Base-by-base conservation (phyloP, 345 rosid species). In the Boechera stricta region DNA sequence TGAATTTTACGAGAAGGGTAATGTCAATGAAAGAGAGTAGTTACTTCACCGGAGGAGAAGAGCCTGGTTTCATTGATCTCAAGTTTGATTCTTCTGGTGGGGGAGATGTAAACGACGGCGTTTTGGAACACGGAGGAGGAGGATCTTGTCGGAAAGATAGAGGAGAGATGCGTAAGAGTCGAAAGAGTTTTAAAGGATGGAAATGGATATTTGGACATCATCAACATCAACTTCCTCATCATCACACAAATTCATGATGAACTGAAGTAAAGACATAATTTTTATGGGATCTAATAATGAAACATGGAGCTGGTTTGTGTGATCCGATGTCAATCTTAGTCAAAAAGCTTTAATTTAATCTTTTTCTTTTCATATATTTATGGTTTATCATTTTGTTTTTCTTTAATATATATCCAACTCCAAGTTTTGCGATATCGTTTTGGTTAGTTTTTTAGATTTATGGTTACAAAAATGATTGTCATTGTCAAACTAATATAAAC, bases 181-280 rank as follows among this genome's bases (percentile, higher is more conserved):
- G 91, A 61, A 91, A 70, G 58, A 95, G 96, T 79, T 92, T 95
- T 84, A 92, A 84, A 79, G 96, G 99, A 5, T 92, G 98, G 98
- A 84, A 86, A 48, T 92, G 99, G 99, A 87, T 92, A 18, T 92
- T 95, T 85, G 81, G 88, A 81, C 88, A 87, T 60, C 88, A 42
- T 10, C 54, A 59, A 8, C 68, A 24, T 54, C 65, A 39, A 8
- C 67, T 32, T 51, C 78, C 13, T 31, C 74, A 64, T 56, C 79
- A 76, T 69, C 47, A 60, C 0, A 51, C 59, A 60, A 64, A 44
- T 32, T 78, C 67, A 47, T 77, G 45, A 67, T 66, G 24, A 21
- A 21, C 1, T 21, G 24, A 21, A 21, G 24, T 7, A 21, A 61
- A 52, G 64, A 21, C 12, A 31, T 4, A 38, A 18, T 64, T 63